Conservation (phyloP, 1,139 yeast genomes). For the Geotrichum carabidarum region DNA sequence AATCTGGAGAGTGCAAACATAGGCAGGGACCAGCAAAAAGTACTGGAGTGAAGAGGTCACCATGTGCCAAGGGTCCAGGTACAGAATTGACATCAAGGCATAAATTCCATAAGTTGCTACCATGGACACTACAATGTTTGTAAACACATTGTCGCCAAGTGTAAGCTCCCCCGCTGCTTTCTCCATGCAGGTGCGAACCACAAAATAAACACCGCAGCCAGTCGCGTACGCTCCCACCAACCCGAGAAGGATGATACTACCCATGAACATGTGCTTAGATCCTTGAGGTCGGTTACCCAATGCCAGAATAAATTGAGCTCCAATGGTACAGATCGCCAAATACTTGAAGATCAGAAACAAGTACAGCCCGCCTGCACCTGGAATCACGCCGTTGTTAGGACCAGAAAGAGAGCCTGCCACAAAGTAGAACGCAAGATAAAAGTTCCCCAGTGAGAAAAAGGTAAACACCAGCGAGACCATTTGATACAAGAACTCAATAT, state of each 20-base stretch:
- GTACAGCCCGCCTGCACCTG: conserved; percentile 60
- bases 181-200: conserved; percentile 49
- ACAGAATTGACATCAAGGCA: conserved; percentile 67
- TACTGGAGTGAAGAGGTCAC: conserved; percentile 79
- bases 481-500: conserved; percentile 80
- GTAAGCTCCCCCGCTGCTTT: conserved; percentile 41
- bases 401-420: conserved; percentile 76
- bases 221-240: conserved; percentile 78
- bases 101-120: conserved; percentile 86
- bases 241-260: conserved; percentile 65
- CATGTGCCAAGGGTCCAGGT: conserved; percentile 94
- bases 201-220: conserved; percentile 76
- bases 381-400: conserved; percentile 45
- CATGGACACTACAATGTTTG: conserved; percentile 74
- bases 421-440: conserved; percentile 85
- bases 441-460: conserved; percentile 85
- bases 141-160: conserved; percentile 47
- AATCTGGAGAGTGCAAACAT: conserved; percentile 83
- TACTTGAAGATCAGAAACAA: conserved; percentile 81
- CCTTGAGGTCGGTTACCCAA: conserved; percentile 96
- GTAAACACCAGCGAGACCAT: conserved; percentile 70
- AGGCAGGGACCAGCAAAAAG: conserved; percentile 83
- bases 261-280: conserved; percentile 67
- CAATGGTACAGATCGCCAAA: conserved; percentile 69
- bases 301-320: conserved; percentile 82